Conservation (phyloP, 2,329 filamentous ascomycete genomes). For the Emericellopsis cladophorae region DNA sequence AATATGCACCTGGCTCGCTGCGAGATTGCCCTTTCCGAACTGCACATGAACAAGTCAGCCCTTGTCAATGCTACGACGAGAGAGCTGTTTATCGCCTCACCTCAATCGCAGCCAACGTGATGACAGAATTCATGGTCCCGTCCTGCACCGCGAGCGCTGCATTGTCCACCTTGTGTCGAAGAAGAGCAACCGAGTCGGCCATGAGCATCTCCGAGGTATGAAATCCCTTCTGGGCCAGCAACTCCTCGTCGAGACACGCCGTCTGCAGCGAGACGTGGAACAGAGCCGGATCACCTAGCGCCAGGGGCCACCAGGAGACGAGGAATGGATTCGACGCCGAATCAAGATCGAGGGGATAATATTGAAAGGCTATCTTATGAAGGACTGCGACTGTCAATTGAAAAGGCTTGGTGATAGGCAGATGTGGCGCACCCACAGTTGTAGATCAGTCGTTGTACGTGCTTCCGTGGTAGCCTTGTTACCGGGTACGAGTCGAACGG, state of each 20-base stretch:
- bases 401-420: constrained; percentile 7
- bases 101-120: constrained; percentile 45
- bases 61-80: neutral
- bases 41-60: constrained; percentile 7
- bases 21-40: constrained; percentile 39
- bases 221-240: constrained; percentile 37
- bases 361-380: constrained; percentile 44
- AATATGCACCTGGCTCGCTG: constrained; percentile 32
- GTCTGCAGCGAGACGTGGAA: constrained; percentile 49
- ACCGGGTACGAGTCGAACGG: constrained; percentile 44
- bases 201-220: constrained; percentile 40
- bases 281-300: constrained; percentile 39
- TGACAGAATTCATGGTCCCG: constrained; percentile 42
- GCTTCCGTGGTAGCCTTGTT: constrained; percentile 34
- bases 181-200: constrained; percentile 39
- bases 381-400: constrained; percentile 25
- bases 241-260: constrained; percentile 41
- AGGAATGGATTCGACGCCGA: constrained; percentile 43
- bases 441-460: constrained; percentile 42
- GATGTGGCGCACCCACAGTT: constrained; percentile 27
- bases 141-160: constrained; percentile 33
- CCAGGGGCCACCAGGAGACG: constrained; percentile 46
- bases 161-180: constrained; percentile 35
- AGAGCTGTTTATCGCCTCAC: constrained; percentile 18
- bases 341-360: constrained; percentile 43